Percentiles rank a stretch among this genome's conserved stretches.
phyloP scores from a whole-genome alignment of 2,329 filamentous ascomycete genomes.

The Akanthomyces uredinophilus region DNA sequence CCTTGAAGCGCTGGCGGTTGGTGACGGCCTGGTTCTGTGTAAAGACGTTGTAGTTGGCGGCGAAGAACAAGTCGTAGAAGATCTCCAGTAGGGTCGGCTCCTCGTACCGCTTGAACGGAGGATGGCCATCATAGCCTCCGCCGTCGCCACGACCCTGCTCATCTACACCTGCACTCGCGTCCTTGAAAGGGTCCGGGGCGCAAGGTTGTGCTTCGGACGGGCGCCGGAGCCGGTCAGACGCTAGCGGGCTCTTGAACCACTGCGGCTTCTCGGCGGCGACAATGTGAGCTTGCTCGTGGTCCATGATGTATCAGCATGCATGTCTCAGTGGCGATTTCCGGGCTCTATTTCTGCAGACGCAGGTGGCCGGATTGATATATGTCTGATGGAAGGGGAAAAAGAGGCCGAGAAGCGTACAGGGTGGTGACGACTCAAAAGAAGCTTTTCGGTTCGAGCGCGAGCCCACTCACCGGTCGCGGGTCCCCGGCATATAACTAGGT shows the following conservation, averaged over 20 bases:
- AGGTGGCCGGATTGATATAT: too few species aligned
- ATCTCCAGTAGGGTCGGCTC: slow-evolving; percentile 34
- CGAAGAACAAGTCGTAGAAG: slow-evolving; percentile 37
- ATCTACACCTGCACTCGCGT: not conserved
- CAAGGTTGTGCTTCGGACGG: not conserved
- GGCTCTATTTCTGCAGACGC: not conserved
- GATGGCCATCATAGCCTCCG: not conserved
- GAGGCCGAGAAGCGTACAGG: not conserved
- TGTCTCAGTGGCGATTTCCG: not conserved
- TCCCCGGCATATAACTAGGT: too few species aligned
- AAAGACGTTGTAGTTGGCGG: slow-evolving; percentile 62
- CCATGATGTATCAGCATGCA: not conserved
- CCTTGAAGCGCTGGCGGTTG: slow-evolving; percentile 27
- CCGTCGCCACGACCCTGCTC: not conserved
- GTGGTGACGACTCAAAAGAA: not conserved
- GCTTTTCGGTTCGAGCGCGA: not conserved
- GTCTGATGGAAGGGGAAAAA: not conserved
- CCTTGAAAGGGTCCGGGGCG: not conserved
- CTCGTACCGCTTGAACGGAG: slow-evolving; percentile 20
- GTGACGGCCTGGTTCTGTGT: slow-evolving; percentile 28
- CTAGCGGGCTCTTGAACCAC: slow-evolving; percentile 11
- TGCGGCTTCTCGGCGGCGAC: slow-evolving; percentile 8
- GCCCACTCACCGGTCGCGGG: not conserved
- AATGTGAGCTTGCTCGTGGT: slow-evolving; percentile 8
- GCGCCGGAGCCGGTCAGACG: not conserved